Evolutionary conservation across 75 land plant genomes (phyloP).

Genomic region (Isoetes taiwanensis): DNA sequence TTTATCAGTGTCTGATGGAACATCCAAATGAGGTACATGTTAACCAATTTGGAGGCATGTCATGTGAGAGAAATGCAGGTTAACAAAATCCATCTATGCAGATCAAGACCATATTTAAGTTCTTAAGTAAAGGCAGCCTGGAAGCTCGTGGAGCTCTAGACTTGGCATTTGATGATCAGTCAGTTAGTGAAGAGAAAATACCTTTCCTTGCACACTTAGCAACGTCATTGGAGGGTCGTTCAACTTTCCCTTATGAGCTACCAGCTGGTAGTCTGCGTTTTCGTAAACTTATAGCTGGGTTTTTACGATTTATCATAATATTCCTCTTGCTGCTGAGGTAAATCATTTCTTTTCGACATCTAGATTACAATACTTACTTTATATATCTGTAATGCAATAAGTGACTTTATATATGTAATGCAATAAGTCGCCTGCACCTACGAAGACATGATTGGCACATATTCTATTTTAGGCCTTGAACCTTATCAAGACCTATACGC

Average conservation of each 20-base stretch:
- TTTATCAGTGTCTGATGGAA: constrained; percentile 74
- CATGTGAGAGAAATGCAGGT: too few relatives aligned
- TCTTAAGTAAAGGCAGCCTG: constrained; percentile 58
- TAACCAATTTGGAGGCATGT: too few relatives aligned
- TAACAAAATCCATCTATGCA: too few relatives aligned
- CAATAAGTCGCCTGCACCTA: too few relatives aligned
- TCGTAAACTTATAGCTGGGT: constrained; percentile 67
- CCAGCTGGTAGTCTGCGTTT: constrained; percentile 75
- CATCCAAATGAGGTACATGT: constrained; percentile 81
- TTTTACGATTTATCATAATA: constrained; percentile 76
- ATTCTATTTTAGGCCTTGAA: too few relatives aligned
- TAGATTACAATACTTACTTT: not conserved
- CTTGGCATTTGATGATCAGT: constrained; percentile 75
- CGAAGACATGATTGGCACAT: too few relatives aligned
- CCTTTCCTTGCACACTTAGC: constrained; percentile 93
- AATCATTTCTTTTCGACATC: constrained; percentile 14
- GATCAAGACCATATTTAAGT: constrained; percentile 90
- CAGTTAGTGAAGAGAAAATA: constrained; percentile 94
- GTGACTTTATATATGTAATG: too few relatives aligned
- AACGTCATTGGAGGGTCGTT: constrained; percentile 44
- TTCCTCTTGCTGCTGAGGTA: constrained; percentile 68
- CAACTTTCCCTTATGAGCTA: constrained; percentile 64
- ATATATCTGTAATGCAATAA: too few relatives aligned
- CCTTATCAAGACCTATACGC: too few relatives aligned
- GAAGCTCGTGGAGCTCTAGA: constrained; percentile 84